These are phyloP conservation scores for Fusarium mundagurra DNA, from an alignment of 2,329 filamentous ascomycete genomes.

Conservation along the genomic window DNA sequence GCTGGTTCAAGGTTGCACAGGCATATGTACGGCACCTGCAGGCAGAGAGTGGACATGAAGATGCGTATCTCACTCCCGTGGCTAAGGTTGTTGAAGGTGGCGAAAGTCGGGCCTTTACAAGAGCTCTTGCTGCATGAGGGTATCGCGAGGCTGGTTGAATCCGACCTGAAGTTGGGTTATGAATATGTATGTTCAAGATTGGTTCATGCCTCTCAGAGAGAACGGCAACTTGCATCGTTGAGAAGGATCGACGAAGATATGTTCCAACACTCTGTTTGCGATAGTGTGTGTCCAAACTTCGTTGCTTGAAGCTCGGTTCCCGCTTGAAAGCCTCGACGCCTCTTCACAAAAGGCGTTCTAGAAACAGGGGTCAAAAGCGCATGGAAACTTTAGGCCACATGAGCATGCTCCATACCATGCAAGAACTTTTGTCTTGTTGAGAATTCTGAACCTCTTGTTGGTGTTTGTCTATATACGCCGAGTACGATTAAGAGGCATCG, in stretches of 20 bases:
- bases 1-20: conserved; percentile 70
- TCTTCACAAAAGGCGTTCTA: not conserved
- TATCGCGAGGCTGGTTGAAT: not conserved
- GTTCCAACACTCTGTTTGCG: not conserved
- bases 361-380: not conserved
- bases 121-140: conserved; percentile 50
- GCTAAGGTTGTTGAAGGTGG: conserved; percentile 67
- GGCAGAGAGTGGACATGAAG: conserved; percentile 42
- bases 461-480: not conserved
- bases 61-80: conserved; percentile 59
- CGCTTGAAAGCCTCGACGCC: not conserved
- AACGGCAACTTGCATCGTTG: not conserved
- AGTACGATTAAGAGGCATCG: not conserved
- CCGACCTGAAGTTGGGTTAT: not conserved
- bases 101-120: conserved; percentile 64
- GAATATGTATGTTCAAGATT: not conserved
- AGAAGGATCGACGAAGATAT: not conserved
- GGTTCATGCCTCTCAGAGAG: not conserved
- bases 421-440: not conserved
- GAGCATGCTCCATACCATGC: not conserved
- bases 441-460: not conserved
- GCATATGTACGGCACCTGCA: conserved; percentile 60
- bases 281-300: not conserved
- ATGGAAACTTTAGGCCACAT: not conserved
- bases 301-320: not conserved